Base-by-base conservation (phyloP, 1,284 basidiomycete species). In the Cutaneotrichosporon sp. region DNA sequence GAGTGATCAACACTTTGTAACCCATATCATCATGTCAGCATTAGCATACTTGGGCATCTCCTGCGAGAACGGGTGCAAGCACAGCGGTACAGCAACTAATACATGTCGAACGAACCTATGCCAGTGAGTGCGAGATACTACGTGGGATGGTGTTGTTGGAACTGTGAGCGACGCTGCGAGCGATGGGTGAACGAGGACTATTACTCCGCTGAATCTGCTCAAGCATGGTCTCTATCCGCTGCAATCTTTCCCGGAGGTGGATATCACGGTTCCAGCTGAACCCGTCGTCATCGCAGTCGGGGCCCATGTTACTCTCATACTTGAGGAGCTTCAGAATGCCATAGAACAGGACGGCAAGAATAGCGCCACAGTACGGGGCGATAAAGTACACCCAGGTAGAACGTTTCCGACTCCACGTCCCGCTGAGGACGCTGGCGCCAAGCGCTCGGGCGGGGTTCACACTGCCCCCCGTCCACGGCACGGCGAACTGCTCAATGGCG, bases 331-430 rank as follows among this genome's bases (percentile, higher is more conserved):
- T 47, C 52, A 76, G 64, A 44, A 74, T 49, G 52, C 64, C 65
- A 64, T 75, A 76, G 60, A 76, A 68, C 16, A 61, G 67, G 25
- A 71, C 69, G 11, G 75, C 70, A 44, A 76, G 60, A 8, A 59
- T 54, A 4, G 70, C 63, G 1, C 74, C 74, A 25, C 68, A 47
- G 24, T 56, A 53, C 8, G 74, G 75, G 5, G 69, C 74, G 20
- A 76, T 48, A 66, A 70, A 76, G 68, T 75, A 74, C 55, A 75
- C 71, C 72, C 72, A 72, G 61, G 66, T 60, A 55, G 74, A 71
- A 14, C n/a, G n/a, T n/a, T n/a, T n/a, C n/a, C 48, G 25, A 14
- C 46, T 52, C 62, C 75, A 76, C 11, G 57, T 51, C 17, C 48
- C 39, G 50, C 49, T 52, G 35, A 73, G 65, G 41, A 75, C 75